Conservation (phyloP, 352 stramenopile species). For the Phytopythium montanum region DNA sequence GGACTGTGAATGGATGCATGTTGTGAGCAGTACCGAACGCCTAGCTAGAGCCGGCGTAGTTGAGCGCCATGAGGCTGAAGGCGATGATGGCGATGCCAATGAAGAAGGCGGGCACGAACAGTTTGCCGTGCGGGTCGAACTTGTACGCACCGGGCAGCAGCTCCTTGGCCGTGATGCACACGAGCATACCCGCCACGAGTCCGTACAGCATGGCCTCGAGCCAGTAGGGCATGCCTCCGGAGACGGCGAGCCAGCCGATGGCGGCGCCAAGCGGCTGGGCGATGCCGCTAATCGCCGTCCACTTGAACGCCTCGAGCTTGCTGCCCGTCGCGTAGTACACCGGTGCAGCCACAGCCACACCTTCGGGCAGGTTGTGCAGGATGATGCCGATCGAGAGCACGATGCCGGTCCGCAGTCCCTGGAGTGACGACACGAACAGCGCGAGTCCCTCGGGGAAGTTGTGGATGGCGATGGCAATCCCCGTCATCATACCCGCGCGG, state of each 20-base stretch:
- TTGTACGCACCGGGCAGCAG: constrained; percentile 89
- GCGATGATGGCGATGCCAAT: constrained; percentile 88
- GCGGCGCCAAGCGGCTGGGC: constrained; percentile 89
- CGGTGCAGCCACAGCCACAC: constrained; percentile 93
- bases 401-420: constrained; percentile 87
- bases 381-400: constrained; percentile 94
- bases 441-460: constrained; percentile 96
- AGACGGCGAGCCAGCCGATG: constrained; percentile 60
- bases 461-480: constrained; percentile 62
- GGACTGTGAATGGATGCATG: background rate
- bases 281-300: constrained; percentile 90
- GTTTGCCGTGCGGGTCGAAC: constrained; percentile 85
- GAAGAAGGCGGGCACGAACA: constrained; percentile 86
- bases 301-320: constrained; percentile 90
- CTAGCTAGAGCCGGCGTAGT: constrained; percentile 14
- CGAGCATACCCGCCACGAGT: constrained; percentile 92
- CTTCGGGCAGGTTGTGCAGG: constrained; percentile 97
- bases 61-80: constrained; percentile 66
- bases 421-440: constrained; percentile 92
- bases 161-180: constrained; percentile 92
- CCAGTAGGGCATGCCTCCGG: constrained; percentile 47
- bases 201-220: constrained; percentile 90
- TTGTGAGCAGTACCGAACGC: background rate
- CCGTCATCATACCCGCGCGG: constrained; percentile 89
- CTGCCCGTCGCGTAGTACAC: constrained; percentile 97